Percentiles rank a stretch among this genome's conserved stretches.
phyloP scores from a whole-genome alignment of 192 early-diverging fungal genomes.

The Dimargaris cristalligena region DNA sequence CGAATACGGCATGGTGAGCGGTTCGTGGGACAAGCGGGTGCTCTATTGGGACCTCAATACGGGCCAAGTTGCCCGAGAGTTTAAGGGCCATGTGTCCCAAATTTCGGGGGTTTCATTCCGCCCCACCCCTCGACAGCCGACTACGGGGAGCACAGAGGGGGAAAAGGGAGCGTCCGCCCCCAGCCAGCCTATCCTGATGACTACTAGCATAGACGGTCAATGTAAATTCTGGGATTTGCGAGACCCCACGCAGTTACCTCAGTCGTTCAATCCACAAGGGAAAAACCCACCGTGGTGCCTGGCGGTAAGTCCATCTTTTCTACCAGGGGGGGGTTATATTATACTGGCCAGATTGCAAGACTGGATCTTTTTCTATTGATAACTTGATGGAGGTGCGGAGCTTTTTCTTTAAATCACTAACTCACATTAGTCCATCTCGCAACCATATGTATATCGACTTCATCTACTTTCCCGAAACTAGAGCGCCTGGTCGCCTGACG shows the following conservation, averaged over 20 bases:
- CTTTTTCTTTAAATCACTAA: constrained; percentile 1
- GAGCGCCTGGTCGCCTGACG: constrained; percentile 49
- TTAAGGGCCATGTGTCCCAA: constrained; percentile 62
- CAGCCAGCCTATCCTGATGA: constrained; percentile 32
- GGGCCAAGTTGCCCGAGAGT: constrained; percentile 49
- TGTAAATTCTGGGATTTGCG: constrained; percentile 60
- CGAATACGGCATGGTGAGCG: constrained; percentile 69
- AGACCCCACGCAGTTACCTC: constrained; percentile 30
- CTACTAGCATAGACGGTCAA: constrained; percentile 59
- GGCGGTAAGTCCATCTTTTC: constrained; percentile 25
- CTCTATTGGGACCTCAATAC: constrained; percentile 71
- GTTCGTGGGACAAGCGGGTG: constrained; percentile 85
- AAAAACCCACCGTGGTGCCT: constrained; percentile 60
- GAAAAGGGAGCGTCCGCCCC: constrained; percentile 5
- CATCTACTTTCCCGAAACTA: constrained; percentile 37
- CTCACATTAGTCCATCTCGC: neutral
- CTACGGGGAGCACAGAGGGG: constrained; percentile 6
- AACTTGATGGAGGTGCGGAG: neutral
- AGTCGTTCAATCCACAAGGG: constrained; percentile 31
- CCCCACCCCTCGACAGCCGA: constrained; percentile 25
- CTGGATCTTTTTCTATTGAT: neutral
- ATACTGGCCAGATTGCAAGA: constrained; percentile 16
- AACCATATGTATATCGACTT: neutral
- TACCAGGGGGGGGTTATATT: neutral
- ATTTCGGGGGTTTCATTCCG: constrained; percentile 59